A percentile compares a stretch with the other conserved stretches of the same genome.
These are phyloP conservation scores for Aspergillus campestris DNA, from an alignment of 495 filamentous ascomycete genomes.

Conservation along the genomic window DNA sequence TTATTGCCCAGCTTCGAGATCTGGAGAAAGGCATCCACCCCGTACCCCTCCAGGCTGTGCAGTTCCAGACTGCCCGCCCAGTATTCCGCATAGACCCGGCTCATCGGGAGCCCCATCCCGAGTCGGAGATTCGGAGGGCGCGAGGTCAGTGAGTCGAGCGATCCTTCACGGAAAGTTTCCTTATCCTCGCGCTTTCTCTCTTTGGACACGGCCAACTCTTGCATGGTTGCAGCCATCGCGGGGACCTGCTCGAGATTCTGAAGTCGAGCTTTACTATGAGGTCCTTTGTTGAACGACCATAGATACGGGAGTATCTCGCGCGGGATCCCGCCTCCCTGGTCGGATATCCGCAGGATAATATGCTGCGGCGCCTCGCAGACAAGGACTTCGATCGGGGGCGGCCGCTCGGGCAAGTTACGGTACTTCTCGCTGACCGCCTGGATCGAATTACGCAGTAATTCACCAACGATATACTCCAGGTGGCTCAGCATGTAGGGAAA, in stretches of 20 bases:
- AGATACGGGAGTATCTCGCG: slow-evolving; percentile 77
- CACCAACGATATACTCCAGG: slow-evolving; percentile 93
- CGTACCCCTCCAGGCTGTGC: slow-evolving; percentile 92
- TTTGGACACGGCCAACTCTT: slow-evolving; percentile 55
- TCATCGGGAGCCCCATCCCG: slow-evolving; percentile 91
- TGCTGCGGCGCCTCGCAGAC: slow-evolving; percentile 93
- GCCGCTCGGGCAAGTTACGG: slow-evolving; percentile 27
- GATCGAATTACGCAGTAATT: slow-evolving; percentile 89
- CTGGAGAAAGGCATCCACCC: slow-evolving; percentile 95
- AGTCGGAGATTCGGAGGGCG: slow-evolving; percentile 81
- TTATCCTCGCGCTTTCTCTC: slow-evolving; percentile 22
- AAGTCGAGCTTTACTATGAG: slow-evolving; percentile 61
- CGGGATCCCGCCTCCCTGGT: slow-evolving; percentile 89
- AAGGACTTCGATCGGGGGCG: slow-evolving; percentile 83
- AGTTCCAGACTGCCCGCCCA: slow-evolving; percentile 92
- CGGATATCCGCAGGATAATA: slow-evolving; percentile 92
- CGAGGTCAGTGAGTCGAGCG: slow-evolving; percentile 66
- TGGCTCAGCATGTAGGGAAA: slow-evolving; percentile 97
- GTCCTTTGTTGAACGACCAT: slow-evolving; percentile 94
- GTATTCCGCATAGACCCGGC: slow-evolving; percentile 93
- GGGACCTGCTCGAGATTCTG: slow-evolving; percentile 81
- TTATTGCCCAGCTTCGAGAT: slow-evolving; percentile 97
- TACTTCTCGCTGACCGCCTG: slow-evolving; percentile 79
- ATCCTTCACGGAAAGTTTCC: slow-evolving; percentile 45
- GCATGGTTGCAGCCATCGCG: slow-evolving; percentile 88